phyloP scores from a whole-genome alignment of 495 filamentous ascomycete species.

The Arthonia radiata region DNA sequence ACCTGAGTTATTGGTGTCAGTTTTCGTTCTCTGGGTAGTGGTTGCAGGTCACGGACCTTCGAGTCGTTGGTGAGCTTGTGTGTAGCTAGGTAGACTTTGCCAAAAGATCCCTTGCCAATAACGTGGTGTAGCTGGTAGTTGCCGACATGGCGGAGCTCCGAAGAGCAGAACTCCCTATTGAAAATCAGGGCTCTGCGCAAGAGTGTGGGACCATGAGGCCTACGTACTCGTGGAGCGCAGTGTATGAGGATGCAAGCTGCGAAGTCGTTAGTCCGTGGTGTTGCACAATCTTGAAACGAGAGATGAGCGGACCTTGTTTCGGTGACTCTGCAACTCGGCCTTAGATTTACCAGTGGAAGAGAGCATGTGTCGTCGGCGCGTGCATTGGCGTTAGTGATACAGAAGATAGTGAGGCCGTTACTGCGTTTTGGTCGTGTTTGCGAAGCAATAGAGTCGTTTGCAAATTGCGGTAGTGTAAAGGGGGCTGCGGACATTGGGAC shows the following conservation, averaged over 20 bases:
- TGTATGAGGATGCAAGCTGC: conserved; percentile 88
- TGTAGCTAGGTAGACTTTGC: conserved; percentile 87
- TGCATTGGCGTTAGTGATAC: neutral
- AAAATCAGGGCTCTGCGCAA: conserved; percentile 4
- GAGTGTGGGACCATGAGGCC: conserved; percentile 1
- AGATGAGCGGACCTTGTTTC: conserved; percentile 46
- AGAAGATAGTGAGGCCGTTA: neutral
- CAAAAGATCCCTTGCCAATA: conserved; percentile 93
- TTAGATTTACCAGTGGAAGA: conserved; percentile 49
- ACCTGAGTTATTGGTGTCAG: conserved; percentile 47
- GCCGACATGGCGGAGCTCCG: conserved; percentile 71
- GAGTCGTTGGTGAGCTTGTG: conserved; percentile 98
- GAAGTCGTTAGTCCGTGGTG: conserved; percentile 1
- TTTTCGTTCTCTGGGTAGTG: too few relatives aligned
- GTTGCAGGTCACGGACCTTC: conserved; percentile 59
- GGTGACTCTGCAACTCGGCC: conserved; percentile 75
- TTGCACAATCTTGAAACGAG: conserved; percentile 2
- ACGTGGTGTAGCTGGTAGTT: conserved; percentile 81
- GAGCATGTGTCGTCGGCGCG: too few relatives aligned
- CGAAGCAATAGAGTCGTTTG: conserved; percentile 1
- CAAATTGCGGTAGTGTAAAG: neutral
- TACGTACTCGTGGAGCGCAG: conserved; percentile 79
- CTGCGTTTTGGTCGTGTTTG: conserved; percentile 1
- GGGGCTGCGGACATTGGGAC: neutral
- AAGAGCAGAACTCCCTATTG: conserved; percentile 73